Conservation (phyloP, 106 monocot species). For the Allium fistulosum region DNA sequence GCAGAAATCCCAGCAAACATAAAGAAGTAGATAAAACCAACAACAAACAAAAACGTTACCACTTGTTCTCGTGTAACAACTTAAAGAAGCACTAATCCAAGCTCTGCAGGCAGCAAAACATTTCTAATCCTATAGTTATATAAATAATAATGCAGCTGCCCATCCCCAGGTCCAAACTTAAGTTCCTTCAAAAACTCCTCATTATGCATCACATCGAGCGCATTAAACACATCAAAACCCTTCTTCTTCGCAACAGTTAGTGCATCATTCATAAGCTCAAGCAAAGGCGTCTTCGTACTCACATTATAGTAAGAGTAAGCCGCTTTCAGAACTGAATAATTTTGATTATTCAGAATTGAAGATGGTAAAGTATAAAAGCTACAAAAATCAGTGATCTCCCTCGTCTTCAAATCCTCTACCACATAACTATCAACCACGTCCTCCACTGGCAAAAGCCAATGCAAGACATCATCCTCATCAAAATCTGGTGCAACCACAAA, state of each 20-base stretch:
- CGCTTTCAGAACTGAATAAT: constrained; percentile 39
- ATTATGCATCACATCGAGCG: constrained; percentile 66
- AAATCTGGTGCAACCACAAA: constrained; percentile 52
- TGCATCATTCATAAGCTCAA: constrained; percentile 62
- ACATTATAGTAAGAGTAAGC: constrained; percentile 69
- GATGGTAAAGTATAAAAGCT: constrained; percentile 61
- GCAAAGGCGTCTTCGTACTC: constrained; percentile 40
- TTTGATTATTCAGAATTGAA: constrained; percentile 47
- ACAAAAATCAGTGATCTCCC: constrained; percentile 65
- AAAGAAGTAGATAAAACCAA: background rate
- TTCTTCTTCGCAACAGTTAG: constrained; percentile 56
- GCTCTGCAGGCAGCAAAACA: constrained; percentile 31
- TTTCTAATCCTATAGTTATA: constrained; percentile 44
- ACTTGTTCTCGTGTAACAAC: background rate
- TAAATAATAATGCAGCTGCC: constrained; percentile 64
- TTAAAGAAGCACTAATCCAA: constrained; percentile 53
- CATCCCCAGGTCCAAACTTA: constrained; percentile 54
- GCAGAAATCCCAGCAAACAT: background rate
- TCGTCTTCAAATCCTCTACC: constrained; percentile 48
- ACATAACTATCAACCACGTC: constrained; percentile 59
- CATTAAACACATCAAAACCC: constrained; percentile 66
- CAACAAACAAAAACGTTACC: background rate
- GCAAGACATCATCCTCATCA: constrained; percentile 57
- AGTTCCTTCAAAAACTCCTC: constrained; percentile 62
- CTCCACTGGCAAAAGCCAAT: constrained; percentile 61